Base-by-base conservation (phyloP, 139 green algal species). In the Haematococcus lacustris region DNA sequence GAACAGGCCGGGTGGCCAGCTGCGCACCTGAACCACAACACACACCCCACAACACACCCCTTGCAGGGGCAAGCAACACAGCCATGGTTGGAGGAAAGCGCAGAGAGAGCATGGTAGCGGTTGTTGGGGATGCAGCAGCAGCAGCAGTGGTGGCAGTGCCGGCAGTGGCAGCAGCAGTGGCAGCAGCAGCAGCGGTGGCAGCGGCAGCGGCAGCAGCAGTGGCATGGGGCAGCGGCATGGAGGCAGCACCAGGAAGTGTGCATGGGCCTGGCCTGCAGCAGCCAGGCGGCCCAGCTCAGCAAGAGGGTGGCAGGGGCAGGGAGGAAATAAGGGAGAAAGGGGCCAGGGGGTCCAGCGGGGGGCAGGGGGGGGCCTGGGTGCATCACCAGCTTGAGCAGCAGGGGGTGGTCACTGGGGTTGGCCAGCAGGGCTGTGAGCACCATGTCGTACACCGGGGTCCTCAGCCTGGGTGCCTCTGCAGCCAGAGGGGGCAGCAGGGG, bases 371-470 rank as follows among this genome's bases (percentile, higher is more conserved):
- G 30, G 30, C 30, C n/a, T 39, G 61, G 30, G 1, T 73, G 40
- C 25, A 60, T 73, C 1, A 94, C 79, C 23, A 86, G 57, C 0
- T 75, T 38, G 33, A 94, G 80, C 51, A 95, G 83, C 32, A 59
- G 73, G 17, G 40, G n/a, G 64, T 96, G 90, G 73, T 94, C 83
- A 13, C 73, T 59, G 28, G 76, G 78, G 66, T 73, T 40, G 3
- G 74, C 33, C 38, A 88, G 83, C 32, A 88, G 72, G 1, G 79
- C 77, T 51, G 79, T 63, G 2, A 97, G 87, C 37, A 90, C 85
- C 76, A 96, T 86, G 68, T 97, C 90, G 73, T 98, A 98, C 3
- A 80, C 83, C 1, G 17, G 33, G 3, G 50, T 38, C 2, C 60
- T 59, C 13, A 75, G 60, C 25, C 60, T 41, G 1, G 68, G 74